phyloP scores from a whole-genome alignment of 2,329 filamentous ascomycete genomes.

The Lizonia empirigonia region DNA sequence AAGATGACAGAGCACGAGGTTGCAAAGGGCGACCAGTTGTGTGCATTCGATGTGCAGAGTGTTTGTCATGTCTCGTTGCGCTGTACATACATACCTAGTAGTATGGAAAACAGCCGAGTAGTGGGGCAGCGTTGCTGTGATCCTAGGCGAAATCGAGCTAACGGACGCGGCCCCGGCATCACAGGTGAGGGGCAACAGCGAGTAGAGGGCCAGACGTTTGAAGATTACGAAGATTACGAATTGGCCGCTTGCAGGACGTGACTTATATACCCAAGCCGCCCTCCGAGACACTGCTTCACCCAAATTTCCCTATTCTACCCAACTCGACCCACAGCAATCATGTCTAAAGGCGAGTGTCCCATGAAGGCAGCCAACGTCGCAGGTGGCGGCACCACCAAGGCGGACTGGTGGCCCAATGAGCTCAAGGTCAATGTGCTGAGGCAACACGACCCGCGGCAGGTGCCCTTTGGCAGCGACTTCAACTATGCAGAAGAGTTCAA shows the following conservation, averaged over 20 bases:
- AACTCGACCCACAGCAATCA: conserved; percentile 31
- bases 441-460: conserved; percentile 68
- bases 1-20: background rate
- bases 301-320: conserved; percentile 10
- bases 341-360: conserved; percentile 45
- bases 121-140: conserved; percentile 11
- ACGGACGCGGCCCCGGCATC: conserved; percentile 28
- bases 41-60: background rate
- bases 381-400: conserved; percentile 70
- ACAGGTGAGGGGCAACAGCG: conserved; percentile 31
- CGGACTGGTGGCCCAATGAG: conserved; percentile 76
- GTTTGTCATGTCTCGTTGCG: conserved; percentile 5
- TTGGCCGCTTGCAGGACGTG: conserved; percentile 24
- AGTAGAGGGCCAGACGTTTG: conserved; percentile 33
- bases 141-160: conserved; percentile 26
- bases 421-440: conserved; percentile 74
- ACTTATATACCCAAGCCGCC: conserved; percentile 28
- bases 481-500: conserved; percentile 77
- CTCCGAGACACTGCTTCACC: conserved; percentile 6
- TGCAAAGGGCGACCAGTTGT: background rate
- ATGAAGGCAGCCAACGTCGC: conserved; percentile 42
- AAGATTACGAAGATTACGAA: conserved; percentile 41
- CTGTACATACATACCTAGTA: no score
- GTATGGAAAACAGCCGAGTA: background rate
- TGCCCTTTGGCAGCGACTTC: conserved; percentile 69